A percentile compares a stretch with the other conserved stretches of the same genome.
Evolutionary conservation across 176 grass and related monocot species (phyloP).

Genomic region (Themeda triandra): DNA sequence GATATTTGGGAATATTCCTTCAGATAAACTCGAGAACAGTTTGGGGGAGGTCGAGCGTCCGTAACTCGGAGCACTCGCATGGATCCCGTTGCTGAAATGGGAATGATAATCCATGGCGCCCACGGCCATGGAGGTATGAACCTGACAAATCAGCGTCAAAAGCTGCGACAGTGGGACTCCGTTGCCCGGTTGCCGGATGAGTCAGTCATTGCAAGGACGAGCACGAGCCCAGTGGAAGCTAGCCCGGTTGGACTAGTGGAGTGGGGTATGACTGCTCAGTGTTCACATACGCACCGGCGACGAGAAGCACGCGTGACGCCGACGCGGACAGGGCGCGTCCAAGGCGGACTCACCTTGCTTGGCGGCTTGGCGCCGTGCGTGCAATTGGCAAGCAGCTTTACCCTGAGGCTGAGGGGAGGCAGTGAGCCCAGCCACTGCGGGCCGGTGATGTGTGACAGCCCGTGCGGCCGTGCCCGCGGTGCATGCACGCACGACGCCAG

Average conservation of each 20-base stretch:
- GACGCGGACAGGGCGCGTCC: conserved; percentile 31
- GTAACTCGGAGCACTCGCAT: no score
- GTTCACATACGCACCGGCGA: no score
- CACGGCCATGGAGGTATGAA: no score
- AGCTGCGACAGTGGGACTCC: not conserved
- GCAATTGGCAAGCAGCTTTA: not conserved
- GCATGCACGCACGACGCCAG: conserved; percentile 14
- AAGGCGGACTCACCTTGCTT: not conserved
- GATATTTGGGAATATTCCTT: no score
- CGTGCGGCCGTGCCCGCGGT: not conserved
- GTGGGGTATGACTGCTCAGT: no score
- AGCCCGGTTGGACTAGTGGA: not conserved
- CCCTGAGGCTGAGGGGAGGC: not conserved
- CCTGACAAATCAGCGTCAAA: not conserved
- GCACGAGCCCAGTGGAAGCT: not conserved
- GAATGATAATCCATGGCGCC: no score
- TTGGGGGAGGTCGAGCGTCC: no score
- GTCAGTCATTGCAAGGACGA: not conserved
- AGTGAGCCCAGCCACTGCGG: not conserved
- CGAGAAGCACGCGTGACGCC: not conserved
- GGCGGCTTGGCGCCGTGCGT: not conserved
- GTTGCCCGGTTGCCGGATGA: not conserved
- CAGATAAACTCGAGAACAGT: no score
- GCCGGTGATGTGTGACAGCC: conserved; percentile 1
- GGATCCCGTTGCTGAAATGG: no score